These are phyloP conservation scores for Alternaria brassicae DNA, from an alignment of 2,329 filamentous ascomycete genomes.

Conservation along the genomic window DNA sequence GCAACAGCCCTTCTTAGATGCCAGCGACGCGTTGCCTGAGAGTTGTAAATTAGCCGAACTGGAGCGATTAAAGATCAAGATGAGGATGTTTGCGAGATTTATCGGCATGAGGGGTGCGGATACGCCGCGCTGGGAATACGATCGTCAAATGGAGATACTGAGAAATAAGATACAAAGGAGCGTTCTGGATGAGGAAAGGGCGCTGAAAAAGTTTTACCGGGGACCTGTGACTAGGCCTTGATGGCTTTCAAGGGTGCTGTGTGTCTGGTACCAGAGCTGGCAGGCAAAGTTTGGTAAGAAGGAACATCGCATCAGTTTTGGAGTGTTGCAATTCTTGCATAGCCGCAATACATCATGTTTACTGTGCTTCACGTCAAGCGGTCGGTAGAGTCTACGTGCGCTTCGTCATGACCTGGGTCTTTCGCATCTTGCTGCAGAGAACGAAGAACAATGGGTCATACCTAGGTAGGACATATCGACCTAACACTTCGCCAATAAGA, in stretches of 20 bases:
- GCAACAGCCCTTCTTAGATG: constrained; percentile 54
- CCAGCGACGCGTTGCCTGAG: constrained; percentile 21
- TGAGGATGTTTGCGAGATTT: constrained; percentile 74
- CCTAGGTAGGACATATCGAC: neutral
- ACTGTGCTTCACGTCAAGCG: accelerated
- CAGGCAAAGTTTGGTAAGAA: neutral
- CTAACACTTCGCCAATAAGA: neutral
- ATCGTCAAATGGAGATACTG: constrained; percentile 49
- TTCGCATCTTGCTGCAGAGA: neutral
- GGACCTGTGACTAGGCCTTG: constrained; percentile 9
- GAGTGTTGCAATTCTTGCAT: neutral
- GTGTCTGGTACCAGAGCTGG: neutral
- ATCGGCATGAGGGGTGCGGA: constrained; percentile 73
- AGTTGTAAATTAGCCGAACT: constrained; percentile 43
- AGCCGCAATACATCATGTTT: neutral
- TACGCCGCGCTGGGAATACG: constrained; percentile 58
- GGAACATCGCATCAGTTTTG: neutral
- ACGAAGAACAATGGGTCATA: neutral
- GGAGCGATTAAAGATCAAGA: constrained; percentile 62
- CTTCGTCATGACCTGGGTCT: neutral
- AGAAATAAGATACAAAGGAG: constrained; percentile 35
- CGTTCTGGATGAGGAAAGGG: constrained; percentile 21
- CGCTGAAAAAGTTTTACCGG: constrained; percentile 17
- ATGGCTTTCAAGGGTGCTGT: neutral
- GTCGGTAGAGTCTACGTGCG: neutral